Evolutionary conservation across 2,329 filamentous ascomycete genomes (phyloP).

Genomic region (Fusarium papillatum): DNA sequence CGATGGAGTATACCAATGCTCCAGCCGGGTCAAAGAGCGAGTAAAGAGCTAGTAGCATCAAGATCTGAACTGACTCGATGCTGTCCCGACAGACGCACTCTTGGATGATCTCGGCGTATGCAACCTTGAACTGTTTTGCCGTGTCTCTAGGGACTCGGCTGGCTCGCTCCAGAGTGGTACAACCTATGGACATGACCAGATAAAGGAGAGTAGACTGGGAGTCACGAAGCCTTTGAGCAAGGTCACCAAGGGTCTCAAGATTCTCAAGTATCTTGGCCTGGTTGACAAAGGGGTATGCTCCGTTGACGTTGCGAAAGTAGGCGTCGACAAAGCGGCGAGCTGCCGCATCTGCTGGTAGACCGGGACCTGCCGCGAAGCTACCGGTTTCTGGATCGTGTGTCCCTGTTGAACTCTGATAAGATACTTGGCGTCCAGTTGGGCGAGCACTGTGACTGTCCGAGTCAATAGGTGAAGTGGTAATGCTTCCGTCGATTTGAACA

Average conservation of each 20-base stretch:
- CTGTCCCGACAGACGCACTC: slow-evolving; percentile 49
- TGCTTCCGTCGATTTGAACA: not conserved
- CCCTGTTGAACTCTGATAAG: not conserved
- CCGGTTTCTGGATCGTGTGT: not conserved
- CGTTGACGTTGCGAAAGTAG: slow-evolving; percentile 57
- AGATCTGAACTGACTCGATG: slow-evolving; percentile 52
- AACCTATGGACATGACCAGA: slow-evolving; percentile 58
- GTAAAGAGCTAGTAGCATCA: slow-evolving; percentile 54
- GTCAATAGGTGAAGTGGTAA: not conserved
- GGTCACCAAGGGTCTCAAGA: slow-evolving; percentile 43
- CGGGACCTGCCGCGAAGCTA: not conserved
- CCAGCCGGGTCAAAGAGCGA: slow-evolving; percentile 55
- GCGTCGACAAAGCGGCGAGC: slow-evolving; percentile 52
- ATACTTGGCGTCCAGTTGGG: not conserved
- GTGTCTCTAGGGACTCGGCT: slow-evolving; percentile 49
- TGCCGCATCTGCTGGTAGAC: not conserved
- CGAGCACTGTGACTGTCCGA: not conserved
- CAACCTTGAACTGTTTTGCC: slow-evolving; percentile 47
- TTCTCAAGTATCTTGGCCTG: slow-evolving; percentile 45
- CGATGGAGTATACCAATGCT: slow-evolving; percentile 51
- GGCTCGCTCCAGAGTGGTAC: slow-evolving; percentile 54
- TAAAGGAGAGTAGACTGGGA: slow-evolving; percentile 47
- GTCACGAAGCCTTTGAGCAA: slow-evolving; percentile 3
- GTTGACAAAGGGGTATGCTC: slow-evolving; percentile 57
- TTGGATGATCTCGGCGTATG: slow-evolving; percentile 52